Evolutionary conservation across 1,284 basidiomycete species (phyloP).

Genomic region (Ustilago bromivora): DNA sequence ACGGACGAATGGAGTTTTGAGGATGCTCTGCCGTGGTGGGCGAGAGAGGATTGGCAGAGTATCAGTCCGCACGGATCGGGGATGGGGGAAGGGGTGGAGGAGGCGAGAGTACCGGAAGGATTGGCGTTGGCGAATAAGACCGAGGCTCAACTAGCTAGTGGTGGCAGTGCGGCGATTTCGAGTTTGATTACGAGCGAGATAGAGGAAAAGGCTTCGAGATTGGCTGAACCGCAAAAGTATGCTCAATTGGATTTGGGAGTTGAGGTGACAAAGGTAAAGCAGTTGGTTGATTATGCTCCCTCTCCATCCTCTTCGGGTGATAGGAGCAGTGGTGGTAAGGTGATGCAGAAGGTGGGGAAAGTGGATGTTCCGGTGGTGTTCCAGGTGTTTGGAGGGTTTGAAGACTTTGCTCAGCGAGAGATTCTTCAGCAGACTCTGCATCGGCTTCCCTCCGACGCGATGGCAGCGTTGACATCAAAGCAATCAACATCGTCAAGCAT

Average conservation of each 20-base stretch:
- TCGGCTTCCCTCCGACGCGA: background rate
- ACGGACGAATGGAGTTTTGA: conserved; percentile 67
- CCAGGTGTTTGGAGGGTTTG: conserved; percentile 54
- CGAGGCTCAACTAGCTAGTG: conserved; percentile 20
- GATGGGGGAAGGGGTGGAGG: conserved; percentile 7
- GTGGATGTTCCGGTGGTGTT: conserved; percentile 29
- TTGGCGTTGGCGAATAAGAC: conserved; percentile 28
- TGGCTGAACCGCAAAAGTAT: conserved; percentile 43
- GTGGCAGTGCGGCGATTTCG: conserved; percentile 24
- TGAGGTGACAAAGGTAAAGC: conserved; percentile 24
- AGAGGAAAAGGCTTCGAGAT: conserved; percentile 41
- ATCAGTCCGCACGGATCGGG: conserved; percentile 24
- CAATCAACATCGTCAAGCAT: conserved; percentile 40
- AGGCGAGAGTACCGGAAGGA: conserved; percentile 31
- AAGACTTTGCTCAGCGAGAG: conserved; percentile 63
- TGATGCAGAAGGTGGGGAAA: conserved; percentile 3
- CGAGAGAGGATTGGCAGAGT: conserved; percentile 54
- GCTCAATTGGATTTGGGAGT: conserved; percentile 27
- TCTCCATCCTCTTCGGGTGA: background rate
- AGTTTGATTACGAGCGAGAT: conserved; percentile 45
- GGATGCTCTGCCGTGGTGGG: conserved; percentile 69
- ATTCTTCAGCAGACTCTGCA: conserved; percentile 41
- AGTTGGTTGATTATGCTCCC: conserved; percentile 31
- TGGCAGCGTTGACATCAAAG: background rate
- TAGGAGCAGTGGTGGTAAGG: background rate